Evolutionary conservation across 352 stramenopile species (phyloP), one percentile per base, ranked within the genome.

Genomic region (Achlya hypogyna): DNA sequence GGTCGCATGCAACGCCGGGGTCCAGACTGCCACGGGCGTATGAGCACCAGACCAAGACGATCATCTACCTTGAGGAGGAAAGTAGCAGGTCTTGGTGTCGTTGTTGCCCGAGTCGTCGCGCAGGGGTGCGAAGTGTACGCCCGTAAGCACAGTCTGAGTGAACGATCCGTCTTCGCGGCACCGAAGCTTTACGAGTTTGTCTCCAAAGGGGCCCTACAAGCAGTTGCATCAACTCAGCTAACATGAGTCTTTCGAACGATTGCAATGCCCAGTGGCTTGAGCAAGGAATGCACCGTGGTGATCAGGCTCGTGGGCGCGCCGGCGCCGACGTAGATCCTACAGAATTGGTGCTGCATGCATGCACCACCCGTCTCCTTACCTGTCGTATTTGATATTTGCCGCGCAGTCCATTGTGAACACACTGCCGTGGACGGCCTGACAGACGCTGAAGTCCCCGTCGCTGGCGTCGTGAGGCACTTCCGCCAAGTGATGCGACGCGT

Each of bases 311-410:
- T 32, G 2, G 69, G 63, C 20, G 63, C 68, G 4, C 63, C 51
- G 0, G 51, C 69, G 27, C 69, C 69, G 22, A 73, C 40, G 53
- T 73, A 73, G 34, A 73, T 71, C 5, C 60, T 67, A 38, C 28
- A 28, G 12, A 43, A 67, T 45, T 6, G 14, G n/a, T 32, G 12
- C 5, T 58, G 12, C 5, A 42, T 16, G 5, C 20, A 3, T 18
- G 1, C 16, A 59, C n/a, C n/a, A 27, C 8, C 1, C 10, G 1
- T 28, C 1, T 32, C 6, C 42, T 4, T 45, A 67, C 60, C 69
- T 34, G 34, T 73, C 69, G 35, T 72, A 73, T 42, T 65, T 62
- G 18, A 64, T n/a, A n/a, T 54, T 60, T 23, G 40, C 43, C 16
- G 8, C 42, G 18, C n/a, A 27, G 2, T 67, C 43, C 60, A 67